Conservation (phyloP, 768 basidiomycete species). For the Rhizopogon roseolus region DNA sequence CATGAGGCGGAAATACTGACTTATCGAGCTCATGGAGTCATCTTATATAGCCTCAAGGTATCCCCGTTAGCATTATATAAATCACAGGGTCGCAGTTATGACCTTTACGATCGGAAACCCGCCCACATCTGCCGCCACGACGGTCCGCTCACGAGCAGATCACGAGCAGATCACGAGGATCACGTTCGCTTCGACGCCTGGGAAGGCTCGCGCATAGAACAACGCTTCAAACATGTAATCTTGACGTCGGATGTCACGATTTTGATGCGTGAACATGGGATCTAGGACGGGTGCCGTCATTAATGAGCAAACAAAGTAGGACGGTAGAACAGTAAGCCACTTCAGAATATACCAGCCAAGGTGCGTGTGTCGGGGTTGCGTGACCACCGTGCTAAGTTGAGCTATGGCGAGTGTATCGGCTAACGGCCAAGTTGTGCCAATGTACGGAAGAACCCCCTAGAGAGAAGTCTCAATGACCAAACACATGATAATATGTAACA, state of each 20-base stretch:
- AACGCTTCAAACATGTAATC: neutral
- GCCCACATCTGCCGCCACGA: neutral
- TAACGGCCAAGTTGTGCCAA: neutral
- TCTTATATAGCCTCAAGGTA: conserved; percentile 1
- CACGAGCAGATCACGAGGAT: conserved; percentile 1
- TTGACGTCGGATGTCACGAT: neutral
- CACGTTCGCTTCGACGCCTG: neutral
- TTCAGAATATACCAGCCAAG: neutral
- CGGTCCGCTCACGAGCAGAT: neutral
- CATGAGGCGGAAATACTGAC: neutral
- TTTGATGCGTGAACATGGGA: neutral
- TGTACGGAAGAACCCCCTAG: neutral
- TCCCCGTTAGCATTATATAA: neutral
- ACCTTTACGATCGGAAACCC: neutral
- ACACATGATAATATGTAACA: neutral
- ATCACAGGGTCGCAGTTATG: conserved; percentile 1
- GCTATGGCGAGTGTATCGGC: too few relatives aligned
- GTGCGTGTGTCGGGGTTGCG: neutral
- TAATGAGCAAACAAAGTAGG: neutral
- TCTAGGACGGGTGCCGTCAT: neutral
- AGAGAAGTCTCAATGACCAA: neutral
- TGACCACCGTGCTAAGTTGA: too few relatives aligned
- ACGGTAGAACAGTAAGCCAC: too few relatives aligned
- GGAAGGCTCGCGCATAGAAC: neutral
- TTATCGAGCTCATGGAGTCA: neutral